These are phyloP conservation scores for Yamadazyma insecticola DNA, from an alignment of 805 yeast species.

Conservation along the genomic window DNA sequence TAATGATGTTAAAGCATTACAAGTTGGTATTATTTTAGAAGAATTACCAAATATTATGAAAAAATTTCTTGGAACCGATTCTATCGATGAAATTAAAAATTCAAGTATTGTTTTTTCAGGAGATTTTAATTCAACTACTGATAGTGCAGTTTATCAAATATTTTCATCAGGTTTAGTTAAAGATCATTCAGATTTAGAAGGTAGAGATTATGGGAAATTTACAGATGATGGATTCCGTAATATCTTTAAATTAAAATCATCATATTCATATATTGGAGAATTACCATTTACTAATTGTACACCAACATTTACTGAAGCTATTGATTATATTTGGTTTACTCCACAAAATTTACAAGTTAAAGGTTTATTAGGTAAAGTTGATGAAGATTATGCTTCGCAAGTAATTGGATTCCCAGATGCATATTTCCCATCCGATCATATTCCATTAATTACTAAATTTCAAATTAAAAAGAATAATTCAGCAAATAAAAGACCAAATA, in stretches of 20 bases:
- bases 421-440: slow-evolving; percentile 91
- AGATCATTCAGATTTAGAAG: slow-evolving; percentile 75
- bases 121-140: slow-evolving; percentile 84
- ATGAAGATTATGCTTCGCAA: slow-evolving; percentile 66
- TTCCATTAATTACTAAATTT: slow-evolving; percentile 78
- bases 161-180: slow-evolving; percentile 77
- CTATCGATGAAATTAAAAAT: slow-evolving; percentile 50
- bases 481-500: slow-evolving; percentile 32
- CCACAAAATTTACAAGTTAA: slow-evolving; percentile 75
- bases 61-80: slow-evolving; percentile 40
- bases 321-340: slow-evolving; percentile 95
- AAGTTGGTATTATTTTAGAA: slow-evolving; percentile 86
- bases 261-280: slow-evolving; percentile 82
- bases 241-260: slow-evolving; percentile 74
- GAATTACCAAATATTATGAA: slow-evolving; percentile 69
- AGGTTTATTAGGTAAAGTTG: slow-evolving; percentile 83
- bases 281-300: slow-evolving; percentile 92
- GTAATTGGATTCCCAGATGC: slow-evolving; percentile 92
- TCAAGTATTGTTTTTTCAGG: slow-evolving; percentile 87
- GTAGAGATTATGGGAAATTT: slow-evolving; percentile 85
- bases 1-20: slow-evolving; percentile 94
- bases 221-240: slow-evolving; percentile 88
- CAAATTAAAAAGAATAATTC: slow-evolving; percentile 52
- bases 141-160: slow-evolving; percentile 90
- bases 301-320: slow-evolving; percentile 87